A percentile compares a stretch with the other conserved stretches of the same genome.
Conservation (phyloP, 441 rosid species). For the Croton laevigatus region DNA sequence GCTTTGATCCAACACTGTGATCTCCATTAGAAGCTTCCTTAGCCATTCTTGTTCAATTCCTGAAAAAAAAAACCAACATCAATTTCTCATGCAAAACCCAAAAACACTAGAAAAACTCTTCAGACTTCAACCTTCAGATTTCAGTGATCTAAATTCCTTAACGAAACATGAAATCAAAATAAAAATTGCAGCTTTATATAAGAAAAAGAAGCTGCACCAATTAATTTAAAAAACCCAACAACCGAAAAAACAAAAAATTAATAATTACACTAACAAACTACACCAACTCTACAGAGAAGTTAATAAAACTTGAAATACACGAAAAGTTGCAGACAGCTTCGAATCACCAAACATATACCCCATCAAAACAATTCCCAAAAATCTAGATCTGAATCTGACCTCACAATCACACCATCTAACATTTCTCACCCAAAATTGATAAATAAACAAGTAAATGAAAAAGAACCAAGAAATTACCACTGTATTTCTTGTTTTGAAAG, state of each 20-base stretch:
- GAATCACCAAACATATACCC: slow-evolving; percentile 23
- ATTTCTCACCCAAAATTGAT: not conserved
- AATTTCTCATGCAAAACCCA: slow-evolving; percentile 13
- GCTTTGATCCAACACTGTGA: slow-evolving; percentile 49
- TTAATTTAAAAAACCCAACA: not conserved
- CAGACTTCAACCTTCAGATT: not conserved
- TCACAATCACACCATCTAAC: not conserved
- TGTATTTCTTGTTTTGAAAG: not conserved
- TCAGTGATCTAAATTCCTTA: not conserved
- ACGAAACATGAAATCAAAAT: not conserved
- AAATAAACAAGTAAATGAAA: not conserved
- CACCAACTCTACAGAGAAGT: slow-evolving; percentile 21
- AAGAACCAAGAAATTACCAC: not conserved
- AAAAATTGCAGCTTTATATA: slow-evolving; percentile 31
- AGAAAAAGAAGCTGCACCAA: slow-evolving; percentile 10
- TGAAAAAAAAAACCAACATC: slow-evolving; percentile 11
- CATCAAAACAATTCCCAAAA: slow-evolving; percentile 3
- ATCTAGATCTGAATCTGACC: slow-evolving; percentile 39
- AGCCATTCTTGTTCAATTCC: slow-evolving; percentile 57
- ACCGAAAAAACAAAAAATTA: not conserved
- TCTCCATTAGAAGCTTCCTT: slow-evolving; percentile 47
- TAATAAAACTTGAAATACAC: slow-evolving; percentile 30
- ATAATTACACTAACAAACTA: slow-evolving; percentile 21
- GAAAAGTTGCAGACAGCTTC: slow-evolving; percentile 34
- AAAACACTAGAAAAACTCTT: not conserved